These are phyloP conservation scores for Primulina huaijiensis DNA, from an alignment of 257 asterid species.

Conservation along the genomic window DNA sequence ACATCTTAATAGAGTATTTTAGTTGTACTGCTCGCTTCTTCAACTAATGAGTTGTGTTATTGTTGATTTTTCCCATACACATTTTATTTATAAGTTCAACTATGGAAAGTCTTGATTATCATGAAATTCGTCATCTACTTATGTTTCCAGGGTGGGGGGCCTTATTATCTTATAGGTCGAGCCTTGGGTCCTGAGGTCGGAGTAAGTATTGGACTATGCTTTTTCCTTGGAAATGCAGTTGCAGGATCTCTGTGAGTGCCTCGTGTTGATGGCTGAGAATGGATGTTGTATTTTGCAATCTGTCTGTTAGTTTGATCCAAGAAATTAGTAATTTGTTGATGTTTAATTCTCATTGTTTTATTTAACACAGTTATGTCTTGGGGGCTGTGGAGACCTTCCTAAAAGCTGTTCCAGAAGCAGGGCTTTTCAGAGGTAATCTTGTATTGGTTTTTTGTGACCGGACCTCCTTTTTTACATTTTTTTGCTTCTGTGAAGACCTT, in stretches of 20 bases:
- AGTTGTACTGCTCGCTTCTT: conserved; percentile 15
- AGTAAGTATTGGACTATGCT: conserved; percentile 96
- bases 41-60: conserved; percentile 11
- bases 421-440: conserved; percentile 78
- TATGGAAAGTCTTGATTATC: conserved; percentile 20
- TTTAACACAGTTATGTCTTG: conserved; percentile 79
- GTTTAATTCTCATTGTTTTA: conserved; percentile 14
- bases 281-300: conserved; percentile 7
- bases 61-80: conserved; percentile 4
- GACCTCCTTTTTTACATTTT: background rate
- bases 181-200: conserved; percentile 99
- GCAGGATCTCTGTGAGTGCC: conserved; percentile 97
- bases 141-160: conserved; percentile 89
- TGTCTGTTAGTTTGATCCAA: background rate
- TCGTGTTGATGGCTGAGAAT: conserved; percentile 17
- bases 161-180: conserved; percentile 98
- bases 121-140: conserved; percentile 22
- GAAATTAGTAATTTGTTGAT: conserved; percentile 19
- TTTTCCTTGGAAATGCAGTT: conserved; percentile 98
- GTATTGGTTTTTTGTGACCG: background rate
- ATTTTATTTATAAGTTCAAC: conserved; percentile 15
- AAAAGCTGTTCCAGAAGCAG: conserved; percentile 90
- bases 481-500: background rate
- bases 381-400: conserved; percentile 99
- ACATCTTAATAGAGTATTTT: conserved; percentile 16